Base-by-base conservation (phyloP, 345 rosid genomes). In the Moricandia arvensis region DNA sequence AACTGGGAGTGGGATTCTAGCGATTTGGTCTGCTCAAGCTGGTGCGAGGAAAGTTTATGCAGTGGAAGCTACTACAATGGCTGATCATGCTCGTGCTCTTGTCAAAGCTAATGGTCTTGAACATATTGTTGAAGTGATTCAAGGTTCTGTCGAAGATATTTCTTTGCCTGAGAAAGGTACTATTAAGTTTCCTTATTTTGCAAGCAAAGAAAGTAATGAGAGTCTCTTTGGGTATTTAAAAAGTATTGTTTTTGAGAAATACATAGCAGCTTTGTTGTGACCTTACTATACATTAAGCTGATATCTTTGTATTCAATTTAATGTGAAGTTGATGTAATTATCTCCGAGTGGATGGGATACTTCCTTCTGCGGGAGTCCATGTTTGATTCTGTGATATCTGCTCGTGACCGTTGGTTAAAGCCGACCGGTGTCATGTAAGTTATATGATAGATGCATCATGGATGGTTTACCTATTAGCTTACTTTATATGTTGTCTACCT, bases 321-420 rank as follows among this genome's bases (percentile, higher is more conserved):
- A 47, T 78, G 83, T 10, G 87, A 90, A 92, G 99, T 94, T 84
- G 99, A 94, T 83, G 97, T 94, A 5, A 90, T 94, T 63, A 92
- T 94, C 80, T 94, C 99, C 1, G 99, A 94, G 87, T 94, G 99
- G 99, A 94, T 94, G 99, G 99, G 99, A 11, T 91, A 92, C 88
- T 92, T 94, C 71, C 97, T 94, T 71, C 85, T 92, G 49, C 93
- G 99, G 2, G 99, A 94, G 72, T 94, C 99, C 60, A 94, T 92
- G 99, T 90, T 94, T 86, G 99, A 94, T 86, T 94, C 99, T 0
- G 99, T 94, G 66, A 92, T 94, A 38, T 86, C 84, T 80, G 99
- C 99, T 75, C 99, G 97, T 60, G 97, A 95, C 76, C 96, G 97
- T 75, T 95, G 97, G 99, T 68, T 95, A 79, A 95, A 92, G 79